These are phyloP conservation scores for Scheffersomyces ergatensis DNA, from an alignment of 805 yeast genomes.

Conservation along the genomic window DNA sequence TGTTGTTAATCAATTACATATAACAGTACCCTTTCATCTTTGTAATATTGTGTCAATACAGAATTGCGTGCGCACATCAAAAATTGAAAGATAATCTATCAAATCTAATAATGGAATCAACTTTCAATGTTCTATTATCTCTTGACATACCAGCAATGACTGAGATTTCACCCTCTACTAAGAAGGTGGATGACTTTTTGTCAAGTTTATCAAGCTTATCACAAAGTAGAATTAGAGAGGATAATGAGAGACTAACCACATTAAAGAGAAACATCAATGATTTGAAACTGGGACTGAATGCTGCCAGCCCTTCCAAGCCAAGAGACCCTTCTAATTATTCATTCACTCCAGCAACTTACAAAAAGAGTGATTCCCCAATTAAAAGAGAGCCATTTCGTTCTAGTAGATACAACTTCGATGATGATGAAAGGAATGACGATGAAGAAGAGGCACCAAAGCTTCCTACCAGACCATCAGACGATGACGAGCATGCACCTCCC, in stretches of 20 bases:
- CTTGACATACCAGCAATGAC: no score
- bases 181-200: conserved; percentile 38
- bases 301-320: conserved; percentile 17
- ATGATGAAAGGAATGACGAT: neutral
- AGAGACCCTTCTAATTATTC: neutral
- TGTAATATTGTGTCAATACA: no score
- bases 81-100: no score
- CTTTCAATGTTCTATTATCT: no score
- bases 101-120: no score
- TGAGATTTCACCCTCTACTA: conserved; percentile 23
- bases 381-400: neutral
- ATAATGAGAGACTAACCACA: conserved; percentile 31
- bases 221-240: conserved; percentile 31
- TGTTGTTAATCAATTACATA: no score
- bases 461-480: conserved; percentile 3
- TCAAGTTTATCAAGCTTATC: conserved; percentile 33
- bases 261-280: conserved; percentile 31
- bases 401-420: neutral
- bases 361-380: neutral
- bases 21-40: no score
- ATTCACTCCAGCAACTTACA: neutral
- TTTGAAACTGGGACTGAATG: conserved; percentile 21
- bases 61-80: no score
- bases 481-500: conserved; percentile 14
- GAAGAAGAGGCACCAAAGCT: conserved; percentile 1